Evolutionary conservation across 2,329 filamentous ascomycete genomes (phyloP).

Genomic region (Teratosphaeria viscida): DNA sequence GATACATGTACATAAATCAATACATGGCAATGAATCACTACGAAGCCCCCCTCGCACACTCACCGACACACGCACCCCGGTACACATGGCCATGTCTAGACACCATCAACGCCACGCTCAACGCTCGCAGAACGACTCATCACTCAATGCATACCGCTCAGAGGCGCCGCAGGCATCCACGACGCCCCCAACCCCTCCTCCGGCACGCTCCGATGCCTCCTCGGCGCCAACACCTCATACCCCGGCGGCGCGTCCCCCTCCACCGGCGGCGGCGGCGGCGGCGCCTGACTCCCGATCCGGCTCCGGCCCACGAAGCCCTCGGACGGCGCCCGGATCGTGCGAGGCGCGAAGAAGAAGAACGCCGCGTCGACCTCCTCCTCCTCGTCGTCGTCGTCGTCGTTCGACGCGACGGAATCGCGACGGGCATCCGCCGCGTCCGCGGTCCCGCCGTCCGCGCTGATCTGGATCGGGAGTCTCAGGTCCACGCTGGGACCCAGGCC

Average conservation of each 20-base stretch:
- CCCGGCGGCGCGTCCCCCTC: conserved; percentile 17
- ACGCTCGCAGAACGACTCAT: neutral
- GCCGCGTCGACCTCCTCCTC: conserved; percentile 13
- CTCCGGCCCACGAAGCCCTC: conserved; percentile 15
- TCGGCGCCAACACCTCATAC: conserved; percentile 12
- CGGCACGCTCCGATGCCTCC: neutral
- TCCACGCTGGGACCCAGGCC: conserved; percentile 32
- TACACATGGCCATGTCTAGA: too few species aligned
- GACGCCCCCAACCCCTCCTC: neutral
- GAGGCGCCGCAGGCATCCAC: neutral
- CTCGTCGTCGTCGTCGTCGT: conserved; percentile 12
- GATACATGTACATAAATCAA: too few species aligned
- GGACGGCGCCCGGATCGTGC: conserved; percentile 25
- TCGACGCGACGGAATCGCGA: neutral
- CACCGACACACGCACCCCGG: too few species aligned
- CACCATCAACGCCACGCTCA: neutral
- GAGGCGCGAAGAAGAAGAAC: conserved; percentile 26
- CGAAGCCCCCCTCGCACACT: too few species aligned
- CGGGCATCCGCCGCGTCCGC: conserved; percentile 2
- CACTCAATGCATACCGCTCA: neutral
- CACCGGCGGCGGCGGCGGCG: neutral
- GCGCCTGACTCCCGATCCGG: conserved; percentile 10
- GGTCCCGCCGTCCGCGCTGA: conserved; percentile 20
- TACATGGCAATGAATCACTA: too few species aligned
- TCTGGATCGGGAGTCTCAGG: conserved; percentile 37